phyloP scores from a whole-genome alignment of 2,329 filamentous ascomycete genomes.

The Acarospora socialis region DNA sequence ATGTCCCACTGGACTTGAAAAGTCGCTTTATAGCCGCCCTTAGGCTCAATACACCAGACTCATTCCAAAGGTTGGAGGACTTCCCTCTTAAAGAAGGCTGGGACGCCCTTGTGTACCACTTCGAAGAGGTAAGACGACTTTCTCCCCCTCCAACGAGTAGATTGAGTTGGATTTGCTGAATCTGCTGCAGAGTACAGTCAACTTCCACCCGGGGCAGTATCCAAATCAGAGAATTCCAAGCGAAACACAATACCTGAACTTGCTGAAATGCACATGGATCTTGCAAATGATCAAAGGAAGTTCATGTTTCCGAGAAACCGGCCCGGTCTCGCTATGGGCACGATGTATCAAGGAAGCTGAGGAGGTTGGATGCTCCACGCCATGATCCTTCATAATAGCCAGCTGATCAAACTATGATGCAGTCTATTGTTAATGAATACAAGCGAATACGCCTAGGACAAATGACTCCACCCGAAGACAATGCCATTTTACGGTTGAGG shows the following conservation, averaged over 20 bases:
- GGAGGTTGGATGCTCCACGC: no score
- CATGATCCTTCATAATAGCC: no score
- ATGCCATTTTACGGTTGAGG: constrained; percentile 4
- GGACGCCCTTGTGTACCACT: constrained; percentile 11
- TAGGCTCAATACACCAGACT: background rate
- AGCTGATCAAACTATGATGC: no score
- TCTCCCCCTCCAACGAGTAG: background rate
- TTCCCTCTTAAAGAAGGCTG: constrained; percentile 8
- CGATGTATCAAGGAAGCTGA: constrained; percentile 8
- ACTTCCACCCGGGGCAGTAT: constrained; percentile 7
- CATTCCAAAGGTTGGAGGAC: background rate
- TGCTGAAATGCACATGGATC: constrained; percentile 10
- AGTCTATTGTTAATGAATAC: constrained; percentile 8
- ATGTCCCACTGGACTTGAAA: no score
- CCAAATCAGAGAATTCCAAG: constrained; percentile 5
- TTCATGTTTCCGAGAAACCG: constrained; percentile 1
- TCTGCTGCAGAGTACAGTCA: constrained; percentile 9
- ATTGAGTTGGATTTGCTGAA: no score
- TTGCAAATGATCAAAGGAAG: constrained; percentile 5
- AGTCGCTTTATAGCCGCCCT: constrained; percentile 2
- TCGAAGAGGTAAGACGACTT: constrained; percentile 3
- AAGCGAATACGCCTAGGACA: constrained; percentile 6
- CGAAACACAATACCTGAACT: constrained; percentile 9
- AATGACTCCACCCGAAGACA: constrained; percentile 3
- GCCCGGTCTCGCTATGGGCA: constrained; percentile 8